Evolutionary conservation across 768 basidiomycete genomes (phyloP).

Genomic region (Mycena venus): DNA sequence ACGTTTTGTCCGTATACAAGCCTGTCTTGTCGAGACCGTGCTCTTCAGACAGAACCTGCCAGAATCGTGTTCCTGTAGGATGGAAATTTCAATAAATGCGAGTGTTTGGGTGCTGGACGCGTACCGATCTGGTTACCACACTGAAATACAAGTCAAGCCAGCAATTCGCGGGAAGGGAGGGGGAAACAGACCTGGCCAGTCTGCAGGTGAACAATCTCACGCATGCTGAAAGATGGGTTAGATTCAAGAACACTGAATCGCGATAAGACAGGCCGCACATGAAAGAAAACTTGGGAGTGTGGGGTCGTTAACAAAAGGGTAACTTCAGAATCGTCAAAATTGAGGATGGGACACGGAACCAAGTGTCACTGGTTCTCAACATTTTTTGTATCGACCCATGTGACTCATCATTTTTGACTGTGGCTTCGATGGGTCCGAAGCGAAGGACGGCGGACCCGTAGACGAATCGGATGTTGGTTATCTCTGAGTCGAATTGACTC

Average conservation of each 20-base stretch:
- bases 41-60: constrained; percentile 98
- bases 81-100: not conserved
- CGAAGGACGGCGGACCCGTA: not conserved
- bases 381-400: not conserved
- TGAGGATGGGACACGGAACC: constrained; percentile 4
- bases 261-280: constrained; percentile 8
- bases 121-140: constrained; percentile 99
- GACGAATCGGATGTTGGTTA: not conserved
- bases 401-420: constrained; percentile 6
- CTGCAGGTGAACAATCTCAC: constrained; percentile 99
- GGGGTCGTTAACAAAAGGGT: constrained; percentile 3
- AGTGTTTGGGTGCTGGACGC: not conserved
- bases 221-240: constrained; percentile 76
- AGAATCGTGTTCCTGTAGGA: constrained; percentile 88
- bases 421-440: not conserved
- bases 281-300: not conserved
- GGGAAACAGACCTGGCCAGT: constrained; percentile 87
- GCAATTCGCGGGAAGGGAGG: not conserved
- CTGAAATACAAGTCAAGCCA: constrained; percentile 55
- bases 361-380: constrained; percentile 1
- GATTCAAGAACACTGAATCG: not conserved
- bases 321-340: constrained; percentile 18
- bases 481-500: constrained; percentile 19
- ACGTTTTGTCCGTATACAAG: constrained; percentile 88
- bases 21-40: constrained; percentile 96